These are phyloP conservation scores for Meyerozyma smithsonii DNA, from an alignment of 1,139 yeast species.

Conservation along the genomic window DNA sequence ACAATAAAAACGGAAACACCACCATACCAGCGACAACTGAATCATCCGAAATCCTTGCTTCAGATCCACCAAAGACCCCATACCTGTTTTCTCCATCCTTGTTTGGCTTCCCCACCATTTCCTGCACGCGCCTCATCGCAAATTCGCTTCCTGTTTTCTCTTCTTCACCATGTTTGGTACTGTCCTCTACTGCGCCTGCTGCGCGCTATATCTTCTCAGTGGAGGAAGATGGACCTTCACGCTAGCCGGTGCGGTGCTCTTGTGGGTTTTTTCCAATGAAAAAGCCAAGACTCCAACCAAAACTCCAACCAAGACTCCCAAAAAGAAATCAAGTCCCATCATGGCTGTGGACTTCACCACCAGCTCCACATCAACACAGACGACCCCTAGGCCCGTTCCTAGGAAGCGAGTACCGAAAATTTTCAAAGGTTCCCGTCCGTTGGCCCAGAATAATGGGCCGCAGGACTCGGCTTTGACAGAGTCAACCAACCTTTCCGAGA, in stretches of 20 bases:
- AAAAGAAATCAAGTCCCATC: constrained; percentile 19
- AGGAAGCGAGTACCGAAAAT: constrained; percentile 14
- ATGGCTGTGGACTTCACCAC: constrained; percentile 44
- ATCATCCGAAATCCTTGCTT: too few species aligned
- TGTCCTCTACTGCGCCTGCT: constrained; percentile 16
- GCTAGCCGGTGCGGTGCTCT: constrained; percentile 13
- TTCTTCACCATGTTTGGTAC: constrained; percentile 2
- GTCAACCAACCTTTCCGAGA: constrained; percentile 31
- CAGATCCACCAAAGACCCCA: too few species aligned
- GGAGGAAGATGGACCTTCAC: constrained; percentile 25
- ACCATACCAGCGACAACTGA: too few species aligned
- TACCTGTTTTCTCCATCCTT: not conserved
- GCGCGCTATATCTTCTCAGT: constrained; percentile 16
- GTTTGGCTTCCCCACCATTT: not conserved
- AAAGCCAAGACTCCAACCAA: not conserved
- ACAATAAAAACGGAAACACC: too few species aligned
- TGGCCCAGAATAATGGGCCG: not conserved
- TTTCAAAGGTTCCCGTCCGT: constrained; percentile 15
- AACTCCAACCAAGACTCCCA: constrained; percentile 1
- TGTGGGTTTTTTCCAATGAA: constrained; percentile 6
- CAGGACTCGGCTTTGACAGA: constrained; percentile 19
- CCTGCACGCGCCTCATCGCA: constrained; percentile 2
- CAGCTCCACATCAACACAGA: constrained; percentile 19
- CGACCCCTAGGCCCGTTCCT: constrained; percentile 14
- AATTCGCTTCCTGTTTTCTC: not conserved